Base-by-base conservation (phyloP, 2,329 filamentous ascomycete genomes). In the Zarea fungicola region DNA sequence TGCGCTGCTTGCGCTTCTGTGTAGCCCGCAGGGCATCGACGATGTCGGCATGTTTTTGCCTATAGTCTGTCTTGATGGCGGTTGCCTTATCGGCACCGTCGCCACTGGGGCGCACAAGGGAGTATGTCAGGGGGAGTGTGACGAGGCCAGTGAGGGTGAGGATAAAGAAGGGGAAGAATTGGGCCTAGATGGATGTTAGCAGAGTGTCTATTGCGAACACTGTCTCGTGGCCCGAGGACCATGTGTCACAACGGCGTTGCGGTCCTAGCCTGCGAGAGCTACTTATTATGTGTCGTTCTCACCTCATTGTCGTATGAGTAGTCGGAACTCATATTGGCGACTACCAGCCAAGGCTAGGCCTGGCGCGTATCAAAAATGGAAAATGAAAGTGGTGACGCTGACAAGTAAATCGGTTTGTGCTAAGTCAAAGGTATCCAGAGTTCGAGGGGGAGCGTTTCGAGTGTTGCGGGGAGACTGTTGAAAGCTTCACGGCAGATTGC, bases 101-200 rank as follows among this genome's bases (percentile, higher is more conserved):
- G 56, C 74, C 88, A 67, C 80, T 87, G 37, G 89, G 83, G 65
- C 85, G 86, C 62, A 96, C 77, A 59, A 96, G 83, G 56, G 84
- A 87, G 71, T 95, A 96, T 61, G 92, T 95, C 62, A 95, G 78
- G 54, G 92, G 91, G 51, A 96, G 72, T 28, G 93, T 96, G 69
- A 96, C 80, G 58, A 99, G 82, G 62, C 85, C 84, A 54, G 86
- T 83, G 62, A 97, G 78, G 36, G 91, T 96, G 65, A 96, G 84
- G 71, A 97, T 85, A 76, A 99, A 99, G 80, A 95, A 96, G 58
- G 95, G 93, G 77, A 96, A 99, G 76, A 96, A 96, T 80, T 96
- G 89, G 61, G 90, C 91, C 81, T 93, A 52, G 29, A 41, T 18
- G 11, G 31, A 42, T n/a, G 22, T 39, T 19, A 44, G 42, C 29